phyloP scores from a whole-genome alignment of 345 rosid species.

The Hirschfeldia incana region DNA sequence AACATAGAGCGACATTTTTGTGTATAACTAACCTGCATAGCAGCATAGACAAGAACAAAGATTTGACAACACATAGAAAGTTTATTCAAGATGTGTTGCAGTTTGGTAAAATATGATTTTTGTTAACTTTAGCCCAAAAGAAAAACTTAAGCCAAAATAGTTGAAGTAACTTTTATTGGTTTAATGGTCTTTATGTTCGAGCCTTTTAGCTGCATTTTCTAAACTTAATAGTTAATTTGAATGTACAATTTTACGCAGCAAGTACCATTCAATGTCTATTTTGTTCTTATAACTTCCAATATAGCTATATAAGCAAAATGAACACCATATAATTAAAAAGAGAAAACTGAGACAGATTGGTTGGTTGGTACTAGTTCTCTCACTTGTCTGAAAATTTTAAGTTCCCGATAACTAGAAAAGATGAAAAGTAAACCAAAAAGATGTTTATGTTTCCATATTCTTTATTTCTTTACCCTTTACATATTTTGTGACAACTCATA shows the following conservation, averaged over 20 bases:
- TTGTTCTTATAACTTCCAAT: no score
- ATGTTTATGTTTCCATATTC: background rate
- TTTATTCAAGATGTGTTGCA: background rate
- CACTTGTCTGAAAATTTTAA: conserved; percentile 20
- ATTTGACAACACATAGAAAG: conserved; percentile 6
- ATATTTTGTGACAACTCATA: conserved; percentile 34
- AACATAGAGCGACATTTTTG: background rate
- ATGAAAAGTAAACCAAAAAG: conserved; percentile 14
- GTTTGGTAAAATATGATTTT: background rate
- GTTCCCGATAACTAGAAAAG: conserved; percentile 35
- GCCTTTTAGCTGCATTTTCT: background rate
- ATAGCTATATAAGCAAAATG: background rate
- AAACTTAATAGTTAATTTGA: background rate
- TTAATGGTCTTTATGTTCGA: background rate
- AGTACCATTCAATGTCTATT: background rate
- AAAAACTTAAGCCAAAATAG: background rate
- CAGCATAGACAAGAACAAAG: background rate
- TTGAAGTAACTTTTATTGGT: background rate
- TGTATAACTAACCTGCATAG: conserved; percentile 6
- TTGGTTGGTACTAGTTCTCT: conserved; percentile 34
- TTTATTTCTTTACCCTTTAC: conserved; percentile 14
- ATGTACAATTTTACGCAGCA: background rate
- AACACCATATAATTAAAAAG: background rate
- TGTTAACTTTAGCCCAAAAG: background rate
- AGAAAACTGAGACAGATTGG: conserved; percentile 8